Conservation (phyloP, 2,329 filamentous ascomycete species). For the Colletotrichum gigasporum region DNA sequence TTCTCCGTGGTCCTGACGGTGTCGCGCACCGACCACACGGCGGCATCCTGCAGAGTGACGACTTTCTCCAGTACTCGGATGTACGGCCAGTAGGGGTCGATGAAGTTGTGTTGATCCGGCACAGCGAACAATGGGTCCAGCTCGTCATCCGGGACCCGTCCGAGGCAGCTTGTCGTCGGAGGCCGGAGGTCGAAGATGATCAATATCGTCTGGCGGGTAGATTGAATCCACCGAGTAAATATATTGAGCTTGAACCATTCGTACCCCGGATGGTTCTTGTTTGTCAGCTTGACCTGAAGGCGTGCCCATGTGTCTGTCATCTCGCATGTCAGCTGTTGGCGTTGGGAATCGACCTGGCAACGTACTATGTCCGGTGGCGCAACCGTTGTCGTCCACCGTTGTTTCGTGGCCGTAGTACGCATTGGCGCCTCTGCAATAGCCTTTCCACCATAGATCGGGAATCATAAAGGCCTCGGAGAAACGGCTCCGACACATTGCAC, state of each 20-base stretch:
- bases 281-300: conserved; percentile 40
- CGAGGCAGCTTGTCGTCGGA: conserved; percentile 4
- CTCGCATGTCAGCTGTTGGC: background rate
- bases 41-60: conserved; percentile 41
- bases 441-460: conserved; percentile 47
- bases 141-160: conserved; percentile 9
- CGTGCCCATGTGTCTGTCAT: conserved; percentile 43
- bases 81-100: conserved; percentile 50
- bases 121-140: background rate
- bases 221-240: conserved; percentile 39
- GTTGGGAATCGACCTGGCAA: background rate
- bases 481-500: conserved; percentile 35
- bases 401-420: conserved; percentile 48
- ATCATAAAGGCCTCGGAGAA: conserved; percentile 40
- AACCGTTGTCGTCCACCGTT: conserved; percentile 23
- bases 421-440: conserved; percentile 44
- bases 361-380: conserved; percentile 34
- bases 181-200: conserved; percentile 42
- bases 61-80: conserved; percentile 41
- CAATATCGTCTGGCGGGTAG: conserved; percentile 37
- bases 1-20: conserved; percentile 46
- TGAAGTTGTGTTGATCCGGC: background rate
- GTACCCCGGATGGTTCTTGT: conserved; percentile 34
- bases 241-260: conserved; percentile 47
- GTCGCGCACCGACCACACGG: conserved; percentile 51